phyloP scores from a whole-genome alignment of 768 basidiomycete species.

The Termitomyces sp. region DNA sequence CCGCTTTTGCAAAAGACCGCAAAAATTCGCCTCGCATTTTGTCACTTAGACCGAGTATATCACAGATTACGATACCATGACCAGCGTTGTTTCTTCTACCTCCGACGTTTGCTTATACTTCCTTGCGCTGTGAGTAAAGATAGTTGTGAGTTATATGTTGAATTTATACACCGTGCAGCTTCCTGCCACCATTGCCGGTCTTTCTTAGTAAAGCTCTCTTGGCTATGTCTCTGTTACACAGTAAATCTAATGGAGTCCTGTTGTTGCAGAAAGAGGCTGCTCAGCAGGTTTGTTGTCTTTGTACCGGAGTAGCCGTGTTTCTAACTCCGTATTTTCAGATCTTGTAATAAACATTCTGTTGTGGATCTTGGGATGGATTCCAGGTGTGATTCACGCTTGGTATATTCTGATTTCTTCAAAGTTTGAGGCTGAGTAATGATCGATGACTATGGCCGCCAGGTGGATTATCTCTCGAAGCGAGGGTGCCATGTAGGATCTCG shows the following conservation, averaged over 20 bases:
- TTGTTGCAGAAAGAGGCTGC: constrained; percentile 10
- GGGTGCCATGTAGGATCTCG: background rate
- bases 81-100: background rate
- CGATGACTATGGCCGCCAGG: background rate
- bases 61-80: background rate
- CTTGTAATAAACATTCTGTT: constrained; percentile 34
- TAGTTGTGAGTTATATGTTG: background rate
- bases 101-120: constrained; percentile 1
- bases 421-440: background rate
- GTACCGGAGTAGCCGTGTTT: no score
- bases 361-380: constrained; percentile 46
- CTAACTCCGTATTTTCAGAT: constrained; percentile 15
- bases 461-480: constrained; percentile 2
- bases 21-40: no score
- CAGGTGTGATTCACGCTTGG: constrained; percentile 44
- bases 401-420: background rate
- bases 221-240: background rate
- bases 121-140: background rate
- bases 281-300: constrained; percentile 7
- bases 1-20: background rate
- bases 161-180: background rate
- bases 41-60: background rate
- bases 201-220: background rate
- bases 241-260: background rate
- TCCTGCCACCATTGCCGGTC: background rate